Percentiles rank a stretch among this genome's conserved stretches.
These are phyloP conservation scores for Aspergillus neoniger DNA, from an alignment of 2,329 filamentous ascomycete species.

Conservation along the genomic window DNA sequence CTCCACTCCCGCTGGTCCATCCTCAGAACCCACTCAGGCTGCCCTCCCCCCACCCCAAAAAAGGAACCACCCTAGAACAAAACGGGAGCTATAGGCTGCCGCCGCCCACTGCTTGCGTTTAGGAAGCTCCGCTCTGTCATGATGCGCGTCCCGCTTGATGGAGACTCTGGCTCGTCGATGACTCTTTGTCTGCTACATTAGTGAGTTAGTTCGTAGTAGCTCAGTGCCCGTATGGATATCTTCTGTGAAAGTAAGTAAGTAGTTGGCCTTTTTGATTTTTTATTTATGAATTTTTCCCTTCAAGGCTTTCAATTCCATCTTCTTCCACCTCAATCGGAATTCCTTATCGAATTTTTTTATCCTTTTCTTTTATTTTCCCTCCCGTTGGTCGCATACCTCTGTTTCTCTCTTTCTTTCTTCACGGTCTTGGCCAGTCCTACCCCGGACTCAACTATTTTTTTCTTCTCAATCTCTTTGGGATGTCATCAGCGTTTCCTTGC, in stretches of 20 bases:
- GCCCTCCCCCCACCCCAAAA: conserved; percentile 14
- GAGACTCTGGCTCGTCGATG: not conserved
- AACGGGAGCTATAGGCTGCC: conserved; percentile 16
- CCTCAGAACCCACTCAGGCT: conserved; percentile 10
- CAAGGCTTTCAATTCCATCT: conserved; percentile 3
- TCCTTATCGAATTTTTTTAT: not conserved
- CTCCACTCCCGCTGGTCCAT: conserved; percentile 24
- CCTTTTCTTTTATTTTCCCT: not conserved
- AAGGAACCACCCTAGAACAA: conserved; percentile 15
- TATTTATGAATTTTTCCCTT: too few species aligned
- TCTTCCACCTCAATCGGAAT: not conserved
- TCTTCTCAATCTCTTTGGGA: conserved; percentile 8
- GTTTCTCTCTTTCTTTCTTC: not conserved
- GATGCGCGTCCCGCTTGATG: conserved; percentile 15
- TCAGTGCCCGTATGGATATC: not conserved
- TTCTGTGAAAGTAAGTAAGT: too few species aligned
- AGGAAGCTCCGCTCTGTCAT: conserved; percentile 25
- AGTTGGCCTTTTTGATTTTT: too few species aligned
- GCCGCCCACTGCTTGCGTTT: conserved; percentile 18
- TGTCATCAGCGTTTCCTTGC: conserved; percentile 7
- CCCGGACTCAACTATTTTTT: not conserved
- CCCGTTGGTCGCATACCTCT: not conserved
- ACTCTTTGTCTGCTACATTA: conserved; percentile 10
- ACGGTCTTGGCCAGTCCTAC: not conserved
- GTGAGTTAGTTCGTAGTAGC: not conserved